Conservation (phyloP, 2,329 filamentous ascomycete genomes). For the Amauroascus niger region DNA sequence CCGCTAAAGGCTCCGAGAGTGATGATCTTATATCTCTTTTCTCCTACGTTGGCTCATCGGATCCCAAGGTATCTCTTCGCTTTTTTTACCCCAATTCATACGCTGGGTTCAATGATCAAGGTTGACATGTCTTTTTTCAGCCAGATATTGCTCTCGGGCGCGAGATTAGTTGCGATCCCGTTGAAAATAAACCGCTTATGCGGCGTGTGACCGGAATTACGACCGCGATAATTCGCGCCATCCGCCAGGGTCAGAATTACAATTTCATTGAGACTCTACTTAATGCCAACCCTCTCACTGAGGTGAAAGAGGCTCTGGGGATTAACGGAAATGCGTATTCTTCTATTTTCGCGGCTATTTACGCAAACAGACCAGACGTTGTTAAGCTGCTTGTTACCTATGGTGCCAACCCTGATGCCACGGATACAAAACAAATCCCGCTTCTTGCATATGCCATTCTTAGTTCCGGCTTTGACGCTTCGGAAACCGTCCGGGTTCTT, state of each 20-base stretch:
- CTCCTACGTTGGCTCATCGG: background rate
- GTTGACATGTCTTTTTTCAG: background rate
- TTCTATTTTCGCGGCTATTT: constrained; percentile 12
- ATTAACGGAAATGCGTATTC: constrained; percentile 9
- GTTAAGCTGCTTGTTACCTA: constrained; percentile 13
- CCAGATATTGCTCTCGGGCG: background rate
- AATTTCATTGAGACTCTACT: constrained; percentile 11
- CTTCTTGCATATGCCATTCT: constrained; percentile 14
- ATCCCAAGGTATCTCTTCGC: background rate
- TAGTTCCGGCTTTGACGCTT: constrained; percentile 5
- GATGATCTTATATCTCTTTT: constrained; percentile 6
- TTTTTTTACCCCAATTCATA: background rate
- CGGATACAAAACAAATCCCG: constrained; percentile 9
- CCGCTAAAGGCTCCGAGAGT: background rate
- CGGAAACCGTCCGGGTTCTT: constrained; percentile 10
- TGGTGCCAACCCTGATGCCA: constrained; percentile 16
- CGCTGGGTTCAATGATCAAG: background rate
- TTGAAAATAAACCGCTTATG: background rate
- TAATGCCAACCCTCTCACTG: background rate
- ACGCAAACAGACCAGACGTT: constrained; percentile 9
- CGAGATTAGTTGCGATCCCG: background rate
- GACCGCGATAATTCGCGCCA: constrained; percentile 8
- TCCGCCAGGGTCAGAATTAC: constrained; percentile 5
- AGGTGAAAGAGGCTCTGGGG: constrained; percentile 3
- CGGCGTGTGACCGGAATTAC: background rate